phyloP scores from a whole-genome alignment of 164 flowering plant genomes.

The Aristolochia contorta region DNA sequence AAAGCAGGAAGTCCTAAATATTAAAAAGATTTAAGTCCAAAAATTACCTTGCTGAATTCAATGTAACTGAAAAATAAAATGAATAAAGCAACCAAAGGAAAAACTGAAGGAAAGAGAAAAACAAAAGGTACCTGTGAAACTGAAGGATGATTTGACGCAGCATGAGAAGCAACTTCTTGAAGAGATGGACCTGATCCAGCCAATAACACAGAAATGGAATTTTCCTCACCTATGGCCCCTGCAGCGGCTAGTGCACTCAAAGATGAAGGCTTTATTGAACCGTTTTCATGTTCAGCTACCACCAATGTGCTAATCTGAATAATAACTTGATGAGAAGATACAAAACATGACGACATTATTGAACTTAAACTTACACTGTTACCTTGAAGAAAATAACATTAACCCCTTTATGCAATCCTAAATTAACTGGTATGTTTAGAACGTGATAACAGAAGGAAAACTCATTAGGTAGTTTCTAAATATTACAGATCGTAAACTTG shows the following conservation, averaged over 20 bases:
- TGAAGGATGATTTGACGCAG: constrained; percentile 63
- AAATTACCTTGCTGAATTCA: not conserved
- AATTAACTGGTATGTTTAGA: no score
- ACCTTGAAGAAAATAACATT: no score
- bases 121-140: constrained; percentile 53
- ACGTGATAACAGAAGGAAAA: no score
- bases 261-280: constrained; percentile 43
- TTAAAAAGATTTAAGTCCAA: not conserved
- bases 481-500: no score
- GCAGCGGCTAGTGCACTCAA: constrained; percentile 80
- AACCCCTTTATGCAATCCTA: no score
- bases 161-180: constrained; percentile 68
- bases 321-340: not conserved
- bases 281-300: constrained; percentile 74
- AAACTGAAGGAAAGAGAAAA: not conserved
- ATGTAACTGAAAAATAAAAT: not conserved
- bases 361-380: not conserved
- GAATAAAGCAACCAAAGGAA: not conserved
- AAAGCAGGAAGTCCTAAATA: not conserved
- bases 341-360: not conserved
- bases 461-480: no score
- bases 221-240: constrained; percentile 35
- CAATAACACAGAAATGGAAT: constrained; percentile 56
- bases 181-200: constrained; percentile 84
- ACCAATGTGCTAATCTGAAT: constrained; percentile 63